phyloP scores from a whole-genome alignment of 768 basidiomycete genomes.

The Rhizopogon sp. region DNA sequence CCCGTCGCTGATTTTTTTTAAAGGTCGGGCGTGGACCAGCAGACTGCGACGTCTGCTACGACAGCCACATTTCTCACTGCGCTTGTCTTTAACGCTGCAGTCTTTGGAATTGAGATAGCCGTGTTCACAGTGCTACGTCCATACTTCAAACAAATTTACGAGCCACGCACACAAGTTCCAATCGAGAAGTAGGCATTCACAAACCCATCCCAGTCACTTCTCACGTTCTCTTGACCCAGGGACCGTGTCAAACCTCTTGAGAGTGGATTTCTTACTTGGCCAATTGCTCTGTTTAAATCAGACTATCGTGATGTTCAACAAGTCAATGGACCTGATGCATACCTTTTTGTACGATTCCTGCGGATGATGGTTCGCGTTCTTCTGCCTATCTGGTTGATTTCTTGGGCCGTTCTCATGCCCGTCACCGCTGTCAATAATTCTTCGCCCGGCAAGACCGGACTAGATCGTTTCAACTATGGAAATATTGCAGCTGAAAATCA shows the following conservation, averaged over 20 bases:
- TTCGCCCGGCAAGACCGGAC: slow-evolving; percentile 41
- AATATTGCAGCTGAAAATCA: slow-evolving; percentile 55
- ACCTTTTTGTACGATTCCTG: slow-evolving; percentile 88
- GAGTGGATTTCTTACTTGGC: slow-evolving; percentile 56
- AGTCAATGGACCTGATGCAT: slow-evolving; percentile 85
- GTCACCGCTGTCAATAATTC: slow-evolving; percentile 53
- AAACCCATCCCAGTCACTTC: not conserved
- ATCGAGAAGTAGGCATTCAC: slow-evolving; percentile 32
- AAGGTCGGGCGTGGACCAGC: slow-evolving; percentile 34
- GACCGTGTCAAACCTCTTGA: slow-evolving; percentile 57
- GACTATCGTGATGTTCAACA: slow-evolving; percentile 58
- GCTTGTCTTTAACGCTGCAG: slow-evolving; percentile 72
- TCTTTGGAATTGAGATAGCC: slow-evolving; percentile 66
- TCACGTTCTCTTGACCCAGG: slow-evolving; percentile 25
- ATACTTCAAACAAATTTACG: slow-evolving; percentile 85
- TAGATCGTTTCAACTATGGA: slow-evolving; percentile 77
- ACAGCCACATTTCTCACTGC: slow-evolving; percentile 81
- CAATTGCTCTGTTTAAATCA: slow-evolving; percentile 54
- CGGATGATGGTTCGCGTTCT: slow-evolving; percentile 80
- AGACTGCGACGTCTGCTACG: slow-evolving; percentile 50
- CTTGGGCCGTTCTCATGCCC: slow-evolving; percentile 85
- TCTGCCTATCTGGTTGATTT: slow-evolving; percentile 87
- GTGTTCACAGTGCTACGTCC: slow-evolving; percentile 81
- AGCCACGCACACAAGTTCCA: slow-evolving; percentile 74
- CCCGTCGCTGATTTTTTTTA: not conserved